These are phyloP conservation scores for Multifurca ochricompacta DNA, from an alignment of 768 basidiomycete genomes.

Conservation along the genomic window DNA sequence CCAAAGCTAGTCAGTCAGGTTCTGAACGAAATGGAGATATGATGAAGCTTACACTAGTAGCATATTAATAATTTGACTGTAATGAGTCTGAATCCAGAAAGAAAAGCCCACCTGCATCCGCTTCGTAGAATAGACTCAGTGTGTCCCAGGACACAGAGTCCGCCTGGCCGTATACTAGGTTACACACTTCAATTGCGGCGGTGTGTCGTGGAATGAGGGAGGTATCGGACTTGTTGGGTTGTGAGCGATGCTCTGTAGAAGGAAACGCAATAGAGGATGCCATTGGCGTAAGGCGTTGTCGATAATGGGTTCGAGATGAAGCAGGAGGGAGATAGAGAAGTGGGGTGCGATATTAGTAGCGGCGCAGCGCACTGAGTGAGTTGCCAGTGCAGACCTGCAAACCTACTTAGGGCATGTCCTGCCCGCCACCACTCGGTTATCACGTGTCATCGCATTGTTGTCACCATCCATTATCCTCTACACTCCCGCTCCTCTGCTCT, in stretches of 20 bases:
- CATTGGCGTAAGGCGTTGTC: slow-evolving; percentile 27
- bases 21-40: slow-evolving; percentile 26
- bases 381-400: too few species aligned
- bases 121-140: slow-evolving; percentile 60
- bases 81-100: slow-evolving; percentile 2
- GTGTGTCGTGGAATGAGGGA: slow-evolving; percentile 37
- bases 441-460: slow-evolving; percentile 7
- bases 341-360: neutral
- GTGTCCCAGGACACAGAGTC: slow-evolving; percentile 41
- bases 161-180: slow-evolving; percentile 56
- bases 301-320: slow-evolving; percentile 26
- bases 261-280: slow-evolving; percentile 23
- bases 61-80: slow-evolving; percentile 2
- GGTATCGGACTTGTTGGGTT: slow-evolving; percentile 13
- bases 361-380: too few species aligned
- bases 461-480: neutral
- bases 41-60: slow-evolving; percentile 16
- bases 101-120: slow-evolving; percentile 51
- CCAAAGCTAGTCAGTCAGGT: slow-evolving; percentile 30
- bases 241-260: slow-evolving; percentile 4
- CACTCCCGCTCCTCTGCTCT: too few species aligned
- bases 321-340: neutral
- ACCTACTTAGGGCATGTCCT: too few species aligned
- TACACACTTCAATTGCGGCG: slow-evolving; percentile 61
- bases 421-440: neutral